These are phyloP conservation scores for Penicillium sp. DNA, from an alignment of 2,329 filamentous ascomycete genomes.

Conservation along the genomic window DNA sequence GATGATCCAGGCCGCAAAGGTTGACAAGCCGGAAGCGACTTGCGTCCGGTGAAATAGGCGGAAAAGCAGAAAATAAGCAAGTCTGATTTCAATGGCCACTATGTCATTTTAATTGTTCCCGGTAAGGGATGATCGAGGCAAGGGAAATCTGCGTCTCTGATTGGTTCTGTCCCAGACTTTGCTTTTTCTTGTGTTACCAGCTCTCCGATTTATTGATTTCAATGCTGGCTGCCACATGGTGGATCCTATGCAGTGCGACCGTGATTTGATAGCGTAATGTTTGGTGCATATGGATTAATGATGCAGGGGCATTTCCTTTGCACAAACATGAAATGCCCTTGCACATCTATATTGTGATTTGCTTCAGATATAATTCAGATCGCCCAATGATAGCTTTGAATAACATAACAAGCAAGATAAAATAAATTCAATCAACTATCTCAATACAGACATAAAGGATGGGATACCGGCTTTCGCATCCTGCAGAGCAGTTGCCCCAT, in stretches of 20 bases:
- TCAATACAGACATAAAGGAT: no score
- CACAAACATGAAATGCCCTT: not conserved
- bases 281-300: not conserved
- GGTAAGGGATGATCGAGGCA: not conserved
- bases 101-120: not conserved
- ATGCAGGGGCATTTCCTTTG: not conserved
- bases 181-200: constrained; percentile 3
- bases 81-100: not conserved
- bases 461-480: no score
- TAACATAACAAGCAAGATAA: no score
- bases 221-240: not conserved
- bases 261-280: not conserved
- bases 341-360: no score
- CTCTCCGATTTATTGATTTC: constrained; percentile 1
- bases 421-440: no score
- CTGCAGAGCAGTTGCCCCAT: no score
- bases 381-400: no score
- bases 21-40: not conserved
- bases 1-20: not conserved
- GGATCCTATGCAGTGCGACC: not conserved
- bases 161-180: not conserved
- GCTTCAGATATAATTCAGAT: no score
- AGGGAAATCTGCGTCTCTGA: not conserved
- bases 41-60: no score
- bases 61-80: constrained; percentile 2